Percentiles rank a stretch among this genome's conserved stretches.
phyloP scores from a whole-genome alignment of 2,329 filamentous ascomycete genomes.

The Aspergillus sp. region DNA sequence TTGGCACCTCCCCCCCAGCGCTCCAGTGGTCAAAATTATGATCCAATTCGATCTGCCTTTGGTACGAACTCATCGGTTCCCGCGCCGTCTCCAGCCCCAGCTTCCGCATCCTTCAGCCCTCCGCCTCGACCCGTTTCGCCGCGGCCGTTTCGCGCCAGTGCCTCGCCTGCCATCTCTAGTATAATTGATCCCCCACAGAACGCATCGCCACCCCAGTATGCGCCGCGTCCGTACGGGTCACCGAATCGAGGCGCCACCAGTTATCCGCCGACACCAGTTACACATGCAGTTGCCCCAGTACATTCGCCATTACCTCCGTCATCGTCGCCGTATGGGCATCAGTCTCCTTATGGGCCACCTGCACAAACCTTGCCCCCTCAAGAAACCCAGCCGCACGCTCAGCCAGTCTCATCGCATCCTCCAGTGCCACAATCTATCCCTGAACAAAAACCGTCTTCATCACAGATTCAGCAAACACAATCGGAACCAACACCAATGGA shows the following conservation, averaged over 20 bases:
- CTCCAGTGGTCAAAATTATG: conserved; percentile 79
- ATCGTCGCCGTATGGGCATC: conserved; percentile 26
- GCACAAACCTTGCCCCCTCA: conserved; percentile 22
- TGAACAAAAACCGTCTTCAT: conserved; percentile 9
- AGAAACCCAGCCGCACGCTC: conserved; percentile 16
- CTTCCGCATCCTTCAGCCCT: conserved; percentile 40
- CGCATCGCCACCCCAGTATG: conserved; percentile 31
- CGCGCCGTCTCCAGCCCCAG: conserved; percentile 25
- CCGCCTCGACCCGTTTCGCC: conserved; percentile 49
- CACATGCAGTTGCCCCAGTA: conserved; percentile 25
- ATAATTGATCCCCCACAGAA: conserved; percentile 69
- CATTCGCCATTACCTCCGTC: conserved; percentile 23
- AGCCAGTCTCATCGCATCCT: conserved; percentile 16
- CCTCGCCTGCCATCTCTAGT: conserved; percentile 88
- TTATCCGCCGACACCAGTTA: conserved; percentile 26
- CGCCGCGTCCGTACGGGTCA: conserved; percentile 27
- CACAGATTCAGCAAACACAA: conserved; percentile 18
- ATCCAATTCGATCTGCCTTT: conserved; percentile 79
- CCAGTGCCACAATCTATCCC: neutral
- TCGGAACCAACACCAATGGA: conserved; percentile 34
- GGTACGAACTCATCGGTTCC: conserved; percentile 38
- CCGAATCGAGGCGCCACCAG: conserved; percentile 26
- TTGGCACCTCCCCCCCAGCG: conserved; percentile 49
- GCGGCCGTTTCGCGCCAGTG: conserved; percentile 68
- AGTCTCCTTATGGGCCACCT: conserved; percentile 24